A percentile compares a stretch with the other conserved stretches of the same genome.
Evolutionary conservation across 2,329 filamentous ascomycete genomes (phyloP).

Genomic region (Biscogniauxia sp.): DNA sequence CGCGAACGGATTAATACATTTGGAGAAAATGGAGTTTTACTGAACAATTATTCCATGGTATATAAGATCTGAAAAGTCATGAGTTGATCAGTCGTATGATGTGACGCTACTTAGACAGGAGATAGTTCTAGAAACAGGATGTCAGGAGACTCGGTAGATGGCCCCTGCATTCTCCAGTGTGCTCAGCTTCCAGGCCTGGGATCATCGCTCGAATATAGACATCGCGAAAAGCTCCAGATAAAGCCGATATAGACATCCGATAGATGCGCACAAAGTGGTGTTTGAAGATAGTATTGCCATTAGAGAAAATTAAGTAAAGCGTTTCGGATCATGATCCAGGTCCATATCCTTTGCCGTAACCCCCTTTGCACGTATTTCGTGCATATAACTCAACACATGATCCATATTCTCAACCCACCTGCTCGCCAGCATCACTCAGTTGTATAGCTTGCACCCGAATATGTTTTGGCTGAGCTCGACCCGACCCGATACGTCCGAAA

Average conservation of each 20-base stretch:
- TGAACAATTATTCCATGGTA: background rate
- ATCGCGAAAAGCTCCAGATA: background rate
- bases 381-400: conserved; percentile 18
- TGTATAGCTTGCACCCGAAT: conserved; percentile 13
- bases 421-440: conserved; percentile 7
- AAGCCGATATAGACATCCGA: background rate
- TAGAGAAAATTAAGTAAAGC: conserved; percentile 29
- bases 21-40: conserved; percentile 40
- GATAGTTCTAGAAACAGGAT: background rate
- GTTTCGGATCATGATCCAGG: conserved; percentile 23
- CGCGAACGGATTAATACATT: conserved; percentile 51
- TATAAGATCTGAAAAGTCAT: background rate
- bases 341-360: conserved; percentile 21
- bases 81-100: background rate
- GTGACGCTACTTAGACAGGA: background rate
- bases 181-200: background rate
- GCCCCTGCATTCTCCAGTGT: background rate
- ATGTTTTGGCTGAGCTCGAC: conserved; percentile 17
- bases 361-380: conserved; percentile 16
- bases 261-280: background rate
- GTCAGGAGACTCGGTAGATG: background rate
- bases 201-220: background rate
- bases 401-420: conserved; percentile 12
- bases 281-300: conserved; percentile 25
- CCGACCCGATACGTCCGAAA: conserved; percentile 10